Percentiles rank a stretch among this genome's conserved stretches.
Evolutionary conservation across 2,329 filamentous ascomycete species (phyloP).

Genomic region (Sporothrix sp.): DNA sequence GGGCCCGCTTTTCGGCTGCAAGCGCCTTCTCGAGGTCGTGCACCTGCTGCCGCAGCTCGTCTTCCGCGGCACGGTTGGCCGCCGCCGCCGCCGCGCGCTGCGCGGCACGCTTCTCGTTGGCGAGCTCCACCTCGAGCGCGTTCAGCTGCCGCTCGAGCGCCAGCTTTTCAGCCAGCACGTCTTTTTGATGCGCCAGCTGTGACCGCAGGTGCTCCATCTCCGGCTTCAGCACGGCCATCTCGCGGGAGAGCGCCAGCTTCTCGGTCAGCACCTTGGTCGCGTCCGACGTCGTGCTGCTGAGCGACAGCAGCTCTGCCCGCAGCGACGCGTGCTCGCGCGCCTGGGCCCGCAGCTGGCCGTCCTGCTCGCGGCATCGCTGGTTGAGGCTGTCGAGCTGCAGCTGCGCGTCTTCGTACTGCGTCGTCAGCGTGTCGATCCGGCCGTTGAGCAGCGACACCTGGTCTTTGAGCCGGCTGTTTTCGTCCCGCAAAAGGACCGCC

Average conservation of each 20-base stretch:
- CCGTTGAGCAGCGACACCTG: slow-evolving; percentile 51
- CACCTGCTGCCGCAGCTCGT: slow-evolving; percentile 24
- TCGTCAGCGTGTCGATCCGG: slow-evolving; percentile 40
- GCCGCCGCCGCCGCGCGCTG: slow-evolving; percentile 39
- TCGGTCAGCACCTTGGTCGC: slow-evolving; percentile 58
- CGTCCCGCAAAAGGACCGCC: slow-evolving; percentile 61
- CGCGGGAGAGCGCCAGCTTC: slow-evolving; percentile 43
- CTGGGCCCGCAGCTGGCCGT: slow-evolving; percentile 39
- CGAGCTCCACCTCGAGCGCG: slow-evolving; percentile 69
- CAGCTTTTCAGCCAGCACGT: slow-evolving; percentile 67
- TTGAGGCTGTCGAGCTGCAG: slow-evolving; percentile 35
- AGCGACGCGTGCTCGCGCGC: slow-evolving; percentile 38
- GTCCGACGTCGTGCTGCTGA: slow-evolving; percentile 58
- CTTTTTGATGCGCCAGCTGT: slow-evolving; percentile 51
- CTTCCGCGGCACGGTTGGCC: slow-evolving; percentile 25
- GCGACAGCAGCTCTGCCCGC: slow-evolving; percentile 58
- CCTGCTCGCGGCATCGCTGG: slow-evolving; percentile 35
- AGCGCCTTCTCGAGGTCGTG: slow-evolving; percentile 34
- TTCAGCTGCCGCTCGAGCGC: slow-evolving; percentile 68
- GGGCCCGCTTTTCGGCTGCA: slow-evolving; percentile 29
- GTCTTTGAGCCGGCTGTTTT: slow-evolving; percentile 59
- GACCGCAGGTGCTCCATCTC: slow-evolving; percentile 47
- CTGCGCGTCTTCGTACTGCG: slow-evolving; percentile 31
- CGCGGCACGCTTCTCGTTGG: slow-evolving; percentile 65
- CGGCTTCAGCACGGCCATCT: slow-evolving; percentile 43